phyloP scores from a whole-genome alignment of 2,329 filamentous ascomycete species.

The Talaromyces sp. region DNA sequence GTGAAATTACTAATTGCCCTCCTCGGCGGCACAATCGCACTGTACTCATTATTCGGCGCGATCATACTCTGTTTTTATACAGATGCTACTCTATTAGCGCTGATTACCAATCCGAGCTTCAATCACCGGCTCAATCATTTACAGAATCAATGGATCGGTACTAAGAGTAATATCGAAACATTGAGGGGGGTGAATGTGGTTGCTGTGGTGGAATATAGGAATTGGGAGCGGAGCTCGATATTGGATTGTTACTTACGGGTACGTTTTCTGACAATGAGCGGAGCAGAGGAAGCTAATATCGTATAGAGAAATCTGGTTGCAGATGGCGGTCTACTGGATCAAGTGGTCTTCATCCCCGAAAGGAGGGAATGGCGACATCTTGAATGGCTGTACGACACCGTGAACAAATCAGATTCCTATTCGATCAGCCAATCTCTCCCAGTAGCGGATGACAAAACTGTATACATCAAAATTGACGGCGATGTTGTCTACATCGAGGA shows the following conservation, averaged over 20 bases:
- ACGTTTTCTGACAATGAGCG: not conserved
- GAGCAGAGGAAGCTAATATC: not conserved
- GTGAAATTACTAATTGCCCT: not conserved
- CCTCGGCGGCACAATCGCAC: slow-evolving; percentile 6
- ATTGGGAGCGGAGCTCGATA: slow-evolving; percentile 33
- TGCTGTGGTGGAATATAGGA: slow-evolving; percentile 40
- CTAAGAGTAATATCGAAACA: slow-evolving; percentile 29
- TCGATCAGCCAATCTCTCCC: slow-evolving; percentile 20
- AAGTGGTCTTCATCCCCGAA: slow-evolving; percentile 43
- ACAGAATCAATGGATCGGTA: slow-evolving; percentile 32
- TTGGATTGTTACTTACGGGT: slow-evolving; percentile 44
- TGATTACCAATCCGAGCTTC: slow-evolving; percentile 10
- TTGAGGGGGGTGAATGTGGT: slow-evolving; percentile 36
- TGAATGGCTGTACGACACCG: slow-evolving; percentile 34
- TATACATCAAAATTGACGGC: slow-evolving; percentile 45
- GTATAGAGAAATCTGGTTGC: slow-evolving; percentile 36
- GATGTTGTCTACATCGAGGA: slow-evolving; percentile 44
- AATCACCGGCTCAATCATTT: slow-evolving; percentile 23
- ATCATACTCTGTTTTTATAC: slow-evolving; percentile 7
- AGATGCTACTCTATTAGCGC: slow-evolving; percentile 6
- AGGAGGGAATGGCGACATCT: slow-evolving; percentile 36
- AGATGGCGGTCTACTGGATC: slow-evolving; percentile 42
- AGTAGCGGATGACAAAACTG: not conserved
- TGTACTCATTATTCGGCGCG: not conserved
- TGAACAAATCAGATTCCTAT: slow-evolving; percentile 33